phyloP scores from a whole-genome alignment of 1,284 basidiomycete species.

The Schizophyllum commune region DNA sequence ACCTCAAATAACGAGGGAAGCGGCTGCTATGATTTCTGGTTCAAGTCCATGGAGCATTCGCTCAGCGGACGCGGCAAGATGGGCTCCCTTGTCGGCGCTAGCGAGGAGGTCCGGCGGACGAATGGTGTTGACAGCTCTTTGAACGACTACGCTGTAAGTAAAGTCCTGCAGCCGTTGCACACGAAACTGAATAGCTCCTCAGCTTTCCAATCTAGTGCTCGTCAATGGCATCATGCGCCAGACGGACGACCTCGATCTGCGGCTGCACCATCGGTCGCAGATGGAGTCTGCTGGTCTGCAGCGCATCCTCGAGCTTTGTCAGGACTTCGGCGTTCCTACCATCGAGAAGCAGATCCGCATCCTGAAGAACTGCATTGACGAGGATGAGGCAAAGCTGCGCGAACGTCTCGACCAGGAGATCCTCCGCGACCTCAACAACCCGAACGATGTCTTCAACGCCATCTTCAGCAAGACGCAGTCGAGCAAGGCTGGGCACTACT shows the following conservation, averaged over 20 bases:
- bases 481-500: conserved; percentile 78
- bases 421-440: conserved; percentile 71
- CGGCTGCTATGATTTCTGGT: conserved; percentile 82
- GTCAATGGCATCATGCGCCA: conserved; percentile 58
- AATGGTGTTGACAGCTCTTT: conserved; percentile 59
- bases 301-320: conserved; percentile 68
- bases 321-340: conserved; percentile 52
- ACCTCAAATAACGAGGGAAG: conserved; percentile 52
- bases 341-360: conserved; percentile 67
- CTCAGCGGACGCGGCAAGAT: conserved; percentile 87
- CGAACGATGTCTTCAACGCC: conserved; percentile 84
- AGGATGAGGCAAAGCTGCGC: conserved; percentile 74
- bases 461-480: conserved; percentile 70
- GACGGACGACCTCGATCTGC: conserved; percentile 72
- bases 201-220: conserved; percentile 66
- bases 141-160: conserved; percentile 78
- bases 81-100: conserved; percentile 93
- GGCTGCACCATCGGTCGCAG: conserved; percentile 78
- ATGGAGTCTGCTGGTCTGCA: conserved; percentile 86
- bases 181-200: conserved; percentile 11
- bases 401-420: conserved; percentile 75
- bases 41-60: conserved; percentile 73
- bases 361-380: conserved; percentile 63
- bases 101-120: conserved; percentile 74
- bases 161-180: conserved; percentile 14